These are phyloP conservation scores for Lachancea sp. DNA, from an alignment of 805 yeast species.

Conservation along the genomic window DNA sequence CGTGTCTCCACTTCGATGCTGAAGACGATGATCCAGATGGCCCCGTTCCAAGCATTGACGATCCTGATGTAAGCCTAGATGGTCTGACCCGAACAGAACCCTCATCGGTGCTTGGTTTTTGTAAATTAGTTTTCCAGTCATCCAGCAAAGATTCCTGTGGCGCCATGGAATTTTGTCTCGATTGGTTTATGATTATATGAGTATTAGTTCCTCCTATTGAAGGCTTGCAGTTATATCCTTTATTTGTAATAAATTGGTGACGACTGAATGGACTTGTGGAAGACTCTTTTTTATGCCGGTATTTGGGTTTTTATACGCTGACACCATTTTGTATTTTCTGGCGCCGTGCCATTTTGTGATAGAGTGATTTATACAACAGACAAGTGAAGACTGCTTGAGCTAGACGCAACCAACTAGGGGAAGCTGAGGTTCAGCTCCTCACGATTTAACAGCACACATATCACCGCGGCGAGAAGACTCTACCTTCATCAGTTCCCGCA, in stretches of 20 bases:
- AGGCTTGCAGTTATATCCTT: slow-evolving; percentile 1
- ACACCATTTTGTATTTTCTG: background rate
- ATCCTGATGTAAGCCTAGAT: slow-evolving; percentile 9
- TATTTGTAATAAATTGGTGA: background rate
- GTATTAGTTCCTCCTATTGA: background rate
- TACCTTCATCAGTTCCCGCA: slow-evolving; percentile 80
- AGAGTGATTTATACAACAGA: slow-evolving; percentile 1
- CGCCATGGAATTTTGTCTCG: slow-evolving; percentile 1
- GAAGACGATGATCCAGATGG: background rate
- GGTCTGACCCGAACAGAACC: slow-evolving; percentile 1
- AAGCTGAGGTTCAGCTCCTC: background rate
- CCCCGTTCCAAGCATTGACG: slow-evolving; percentile 14
- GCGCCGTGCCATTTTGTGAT: slow-evolving; percentile 1
- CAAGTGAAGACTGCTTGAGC: background rate
- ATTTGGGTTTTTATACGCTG: background rate
- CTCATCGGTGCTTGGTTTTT: slow-evolving; percentile 1
- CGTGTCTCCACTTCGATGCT: slow-evolving; percentile 5
- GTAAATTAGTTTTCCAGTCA: slow-evolving; percentile 3
- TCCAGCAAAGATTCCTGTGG: slow-evolving; percentile 3
- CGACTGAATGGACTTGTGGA: background rate
- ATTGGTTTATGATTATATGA: background rate
- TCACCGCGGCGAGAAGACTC: slow-evolving; percentile 57
- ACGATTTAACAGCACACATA: slow-evolving; percentile 35
- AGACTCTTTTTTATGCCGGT: background rate
- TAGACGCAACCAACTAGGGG: background rate